These are phyloP conservation scores for Podila epicladia DNA, from an alignment of 192 early-diverging fungal genomes.

Conservation along the genomic window DNA sequence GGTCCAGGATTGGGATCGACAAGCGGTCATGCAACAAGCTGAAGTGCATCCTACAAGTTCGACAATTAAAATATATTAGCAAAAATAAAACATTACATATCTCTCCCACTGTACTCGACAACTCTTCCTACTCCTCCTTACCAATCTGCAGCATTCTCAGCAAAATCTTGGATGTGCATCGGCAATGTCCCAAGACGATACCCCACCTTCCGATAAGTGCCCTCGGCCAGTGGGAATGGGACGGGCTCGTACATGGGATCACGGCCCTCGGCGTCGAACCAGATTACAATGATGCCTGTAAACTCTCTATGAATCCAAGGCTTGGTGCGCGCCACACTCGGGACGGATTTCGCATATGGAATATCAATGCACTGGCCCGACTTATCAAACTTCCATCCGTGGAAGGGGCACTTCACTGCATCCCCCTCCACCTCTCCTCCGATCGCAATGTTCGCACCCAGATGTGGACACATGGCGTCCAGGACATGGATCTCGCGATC, in stretches of 20 bases:
- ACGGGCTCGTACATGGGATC: constrained; percentile 49
- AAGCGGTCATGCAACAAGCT: constrained; percentile 29
- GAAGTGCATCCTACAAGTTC: constrained; percentile 35
- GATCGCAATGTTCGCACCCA: constrained; percentile 49
- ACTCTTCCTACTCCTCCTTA: not conserved
- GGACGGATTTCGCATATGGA: constrained; percentile 41
- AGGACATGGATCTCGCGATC: constrained; percentile 41
- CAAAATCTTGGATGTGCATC: constrained; percentile 52
- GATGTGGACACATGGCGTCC: constrained; percentile 44
- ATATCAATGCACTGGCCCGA: constrained; percentile 43
- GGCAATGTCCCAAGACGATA: constrained; percentile 44
- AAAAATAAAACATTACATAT: not conserved
- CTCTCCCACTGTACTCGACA: no score
- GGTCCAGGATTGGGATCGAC: constrained; percentile 44
- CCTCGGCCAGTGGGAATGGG: constrained; percentile 38
- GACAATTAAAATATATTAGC: not conserved
- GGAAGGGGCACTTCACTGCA: constrained; percentile 39
- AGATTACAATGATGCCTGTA: constrained; percentile 31
- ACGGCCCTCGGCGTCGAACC: constrained; percentile 45
- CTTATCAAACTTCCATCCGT: constrained; percentile 48
- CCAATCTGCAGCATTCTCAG: constrained; percentile 48
- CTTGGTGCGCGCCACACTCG: constrained; percentile 38
- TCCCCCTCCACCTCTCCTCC: constrained; percentile 41
- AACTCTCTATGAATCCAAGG: constrained; percentile 43
- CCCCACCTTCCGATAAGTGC: constrained; percentile 29